Evolutionary conservation across 306 rosid genomes (phyloP), one percentile per base, ranked within the genome.

Genomic region (Lablab purpureus): DNA sequence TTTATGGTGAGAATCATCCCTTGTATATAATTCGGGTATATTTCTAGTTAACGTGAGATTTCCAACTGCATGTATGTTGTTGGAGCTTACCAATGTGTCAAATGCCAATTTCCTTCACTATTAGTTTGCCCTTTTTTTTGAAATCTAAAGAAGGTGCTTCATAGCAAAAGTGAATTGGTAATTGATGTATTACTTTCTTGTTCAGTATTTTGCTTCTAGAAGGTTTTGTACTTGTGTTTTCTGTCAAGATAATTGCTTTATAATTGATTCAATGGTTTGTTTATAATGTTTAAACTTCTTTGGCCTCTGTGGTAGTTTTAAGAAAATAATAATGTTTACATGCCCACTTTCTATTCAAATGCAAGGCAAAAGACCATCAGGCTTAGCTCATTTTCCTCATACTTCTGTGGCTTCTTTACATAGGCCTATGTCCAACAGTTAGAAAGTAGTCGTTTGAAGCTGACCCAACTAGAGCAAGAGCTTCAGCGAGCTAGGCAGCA

Each of bases 401-500:
- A 19, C 67, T 14, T 51, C 37, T 49, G 71, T 74, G 55, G 19
- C 62, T 37, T 62, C 68, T 73, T 17, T 69, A 11, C 77, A 58
- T 70, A 95, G 99, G 99, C 98, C 18, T 93, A 95, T 79, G 99
- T 95, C 71, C 99, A 95, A 86, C 99, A 93, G 65, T 70, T 95
- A 83, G 99, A 95, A 87, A 93, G 91, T 77, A 95, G 99, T 87
- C 97, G 99, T 58, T 87, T 95, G 89, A 95, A 95, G 89, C 80
- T 95, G 81, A 95, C 94, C 54, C 97, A 93, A 68, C 86, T 95
- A 45, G 99, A 95, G 89, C 99, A 95, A 84, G 99, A 95, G 93
- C 99, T 95, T 71, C 99, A 93, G 81, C 90, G 99, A 76, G 99
- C 99, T 18, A 83, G 99, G 47, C 97, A 93, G 83, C 99, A 95